A percentile compares a stretch with the other conserved stretches of the same genome.
Evolutionary conservation across 1,284 basidiomycete species (phyloP).

Genomic region (Ceratobasidium sp.): DNA sequence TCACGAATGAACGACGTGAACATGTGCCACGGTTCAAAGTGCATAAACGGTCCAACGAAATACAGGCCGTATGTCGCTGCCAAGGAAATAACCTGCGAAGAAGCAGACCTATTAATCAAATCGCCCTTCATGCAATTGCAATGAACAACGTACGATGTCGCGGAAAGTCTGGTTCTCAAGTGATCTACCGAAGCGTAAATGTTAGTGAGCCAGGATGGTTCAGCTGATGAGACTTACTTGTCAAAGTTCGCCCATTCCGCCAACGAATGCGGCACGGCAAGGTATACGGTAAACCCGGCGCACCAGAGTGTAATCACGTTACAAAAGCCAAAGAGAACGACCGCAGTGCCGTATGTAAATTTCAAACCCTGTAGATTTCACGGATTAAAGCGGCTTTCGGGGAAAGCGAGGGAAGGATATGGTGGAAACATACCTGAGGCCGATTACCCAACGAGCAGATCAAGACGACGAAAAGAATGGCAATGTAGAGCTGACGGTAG

Average conservation of each 20-base stretch:
- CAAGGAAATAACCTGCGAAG: conserved; percentile 68
- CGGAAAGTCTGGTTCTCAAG: conserved; percentile 79
- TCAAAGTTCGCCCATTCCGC: conserved; percentile 80
- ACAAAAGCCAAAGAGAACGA: conserved; percentile 79
- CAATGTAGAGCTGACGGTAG: conserved; percentile 72
- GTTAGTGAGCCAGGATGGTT: conserved; percentile 7
- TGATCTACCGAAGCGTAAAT: conserved; percentile 56
- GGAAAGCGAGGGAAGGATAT: background rate
- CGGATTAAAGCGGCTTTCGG: conserved; percentile 17
- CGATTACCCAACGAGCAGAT: conserved; percentile 90
- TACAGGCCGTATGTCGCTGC: conserved; percentile 92
- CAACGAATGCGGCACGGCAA: conserved; percentile 80
- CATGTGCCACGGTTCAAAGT: conserved; percentile 67
- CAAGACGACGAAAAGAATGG: conserved; percentile 77
- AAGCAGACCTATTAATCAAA: background rate
- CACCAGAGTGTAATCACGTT: conserved; percentile 81
- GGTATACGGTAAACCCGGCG: conserved; percentile 88
- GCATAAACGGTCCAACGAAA: conserved; percentile 86
- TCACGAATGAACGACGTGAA: conserved; percentile 75
- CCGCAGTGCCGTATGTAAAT: conserved; percentile 83
- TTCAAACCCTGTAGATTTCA: conserved; percentile 72
- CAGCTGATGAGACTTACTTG: conserved; percentile 61
- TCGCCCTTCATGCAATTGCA: background rate
- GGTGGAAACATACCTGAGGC: conserved; percentile 69
- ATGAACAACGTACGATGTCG: conserved; percentile 68